Evolutionary conservation across 345 rosid species (phyloP), one percentile per base, ranked within the genome.

Genomic region (Boechera divaricarpa): DNA sequence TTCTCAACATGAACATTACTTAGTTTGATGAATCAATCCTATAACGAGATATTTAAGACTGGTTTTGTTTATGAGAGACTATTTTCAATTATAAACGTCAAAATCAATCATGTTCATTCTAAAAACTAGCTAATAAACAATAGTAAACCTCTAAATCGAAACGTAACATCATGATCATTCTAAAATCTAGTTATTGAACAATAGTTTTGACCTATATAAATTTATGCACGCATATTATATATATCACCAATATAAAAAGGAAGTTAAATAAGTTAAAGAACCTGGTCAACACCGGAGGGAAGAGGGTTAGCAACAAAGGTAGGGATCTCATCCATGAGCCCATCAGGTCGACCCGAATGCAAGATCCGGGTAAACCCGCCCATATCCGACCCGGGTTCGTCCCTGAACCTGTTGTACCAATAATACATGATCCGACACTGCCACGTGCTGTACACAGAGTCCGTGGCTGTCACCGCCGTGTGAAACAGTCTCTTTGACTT

Each of bases 301-400:
- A 95, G 81, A 63, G 98, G 98, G 72, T 92, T 80, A 15, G 97
- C 99, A 70, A 95, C 67, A 67, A 91, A 95, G 67, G 99, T 95
- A 39, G 99, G 99, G 81, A 95, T 93, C 91, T 93, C 99, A 77
- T 88, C 89, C 94, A 95, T 90, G 59, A 75, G 85, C 47, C 78
- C 70, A 73, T 95, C 99, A 18, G 97, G 87, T 79, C 87, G 90
- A 21, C 99, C 99, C 4, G 94, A 88, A 73, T 95, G 99, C 78
- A 95, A 82, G 81, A 95, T 93, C 88, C 99, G 87, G 6, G 99
- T 95, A 74, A 82, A 95, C 18, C 96, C 97, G n/a, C 96, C 99
- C 98, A 93, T 95, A 49, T 84, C 94, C 3, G 96, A 91, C 48
- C 75, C 77, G 11, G 90, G 90, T 57, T 76, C 89, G 12, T 83